Conservation (phyloP, 306 rosid genomes). For the Ormosia emarginata region DNA sequence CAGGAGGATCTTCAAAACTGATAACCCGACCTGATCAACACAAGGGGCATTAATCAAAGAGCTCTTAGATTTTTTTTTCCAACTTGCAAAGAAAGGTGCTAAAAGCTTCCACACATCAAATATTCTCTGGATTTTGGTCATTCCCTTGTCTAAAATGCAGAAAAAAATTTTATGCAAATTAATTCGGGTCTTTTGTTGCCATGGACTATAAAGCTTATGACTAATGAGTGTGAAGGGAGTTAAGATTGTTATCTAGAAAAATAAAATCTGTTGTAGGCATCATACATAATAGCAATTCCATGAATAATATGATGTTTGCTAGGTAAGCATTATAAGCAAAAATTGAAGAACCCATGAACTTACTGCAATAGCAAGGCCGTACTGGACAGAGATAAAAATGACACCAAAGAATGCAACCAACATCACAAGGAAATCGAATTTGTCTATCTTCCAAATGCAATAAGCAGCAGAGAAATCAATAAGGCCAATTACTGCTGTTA, state of each 20-base stretch:
- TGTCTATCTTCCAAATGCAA: constrained; percentile 73
- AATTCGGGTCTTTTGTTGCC: neutral
- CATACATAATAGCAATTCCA: neutral
- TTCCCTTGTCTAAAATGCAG: neutral
- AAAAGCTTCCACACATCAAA: neutral
- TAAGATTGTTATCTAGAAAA: neutral
- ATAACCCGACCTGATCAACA: constrained; percentile 66
- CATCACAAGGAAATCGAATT: constrained; percentile 72
- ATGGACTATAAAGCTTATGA: neutral
- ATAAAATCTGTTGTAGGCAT: neutral
- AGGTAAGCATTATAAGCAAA: neutral
- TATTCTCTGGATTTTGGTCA: neutral
- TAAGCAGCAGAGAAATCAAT: constrained; percentile 66
- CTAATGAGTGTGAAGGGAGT: neutral
- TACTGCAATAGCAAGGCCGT: constrained; percentile 86
- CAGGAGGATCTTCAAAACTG: constrained; percentile 70
- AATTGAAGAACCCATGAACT: constrained; percentile 16
- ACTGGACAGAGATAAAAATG: constrained; percentile 76
- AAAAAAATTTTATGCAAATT: neutral
- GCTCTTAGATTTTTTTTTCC: neutral
- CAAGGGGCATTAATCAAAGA: constrained; percentile 5
- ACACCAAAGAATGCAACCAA: constrained; percentile 78
- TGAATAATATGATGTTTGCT: neutral
- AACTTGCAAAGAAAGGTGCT: neutral
- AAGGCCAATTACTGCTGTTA: constrained; percentile 85